Base-by-base conservation (phyloP, 305 asterid genomes). In the Plantago lanceolata region DNA sequence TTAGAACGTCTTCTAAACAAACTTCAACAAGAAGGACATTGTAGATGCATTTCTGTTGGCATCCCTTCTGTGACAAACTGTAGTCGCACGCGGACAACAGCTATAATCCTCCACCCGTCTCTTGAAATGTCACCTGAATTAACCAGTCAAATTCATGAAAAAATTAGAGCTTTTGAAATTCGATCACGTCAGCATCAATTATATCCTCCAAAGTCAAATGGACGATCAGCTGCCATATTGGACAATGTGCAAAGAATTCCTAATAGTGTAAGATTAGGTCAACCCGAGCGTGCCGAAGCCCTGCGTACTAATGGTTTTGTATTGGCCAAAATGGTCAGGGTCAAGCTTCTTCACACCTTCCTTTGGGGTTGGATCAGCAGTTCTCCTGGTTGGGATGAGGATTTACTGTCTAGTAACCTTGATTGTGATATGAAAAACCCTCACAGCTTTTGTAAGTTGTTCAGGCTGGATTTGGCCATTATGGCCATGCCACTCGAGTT, bases 31-130 rank as follows among this genome's bases (percentile, higher is more conserved):
- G 96, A 85, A 84, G 97, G 94, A 21, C 83, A 68, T 65, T 93
- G 96, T 71, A 93, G 84, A 78, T 79, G 89, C 81, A 84, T 86
- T 72, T 67, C 61, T 54, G 69, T 82, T 64, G 78, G 84, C 66
- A 83, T 85, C 76, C 99, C 99, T 43, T 79, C 50, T 50, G 79
- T 89, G 77, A 89, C 99, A 50, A 87, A 93, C 77, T 88, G 88
- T 75, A 83, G 87, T 47, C 81, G 86, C 68, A 84, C 57, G 68
- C 84, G 89, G 68, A 79, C 82, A 58, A 81, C 78, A 37, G 83
- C 72, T 48, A 96, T 90, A 71, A 78, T 93, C 70, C 84, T 93
- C 76, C 99, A 87, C 76, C 93, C 95, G 61, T 85, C 96, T 57
- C 71, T 79, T 76, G 75, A 60, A 13, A 71, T 76, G 50, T 73